Conservation (phyloP, 352 stramenopile genomes). For the Paralagenidium karlingii region DNA sequence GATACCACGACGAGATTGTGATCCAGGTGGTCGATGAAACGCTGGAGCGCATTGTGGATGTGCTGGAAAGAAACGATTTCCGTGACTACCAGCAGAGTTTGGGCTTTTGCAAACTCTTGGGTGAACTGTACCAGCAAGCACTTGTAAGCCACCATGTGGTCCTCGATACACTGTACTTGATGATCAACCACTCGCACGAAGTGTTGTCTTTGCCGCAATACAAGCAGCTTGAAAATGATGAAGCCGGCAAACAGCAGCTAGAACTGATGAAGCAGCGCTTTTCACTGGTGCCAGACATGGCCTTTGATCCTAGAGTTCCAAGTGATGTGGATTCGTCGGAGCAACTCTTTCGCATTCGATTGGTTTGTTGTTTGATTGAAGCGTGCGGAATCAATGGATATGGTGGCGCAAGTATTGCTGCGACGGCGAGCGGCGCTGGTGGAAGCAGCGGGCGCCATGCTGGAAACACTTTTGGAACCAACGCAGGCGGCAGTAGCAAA, state of each 20-base stretch:
- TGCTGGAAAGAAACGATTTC: constrained; percentile 84
- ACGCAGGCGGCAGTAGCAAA: too few relatives aligned
- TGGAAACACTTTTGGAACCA: constrained; percentile 18
- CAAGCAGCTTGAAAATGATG: too few relatives aligned
- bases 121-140: constrained; percentile 87
- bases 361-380: constrained; percentile 87
- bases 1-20: constrained; percentile 84
- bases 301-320: constrained; percentile 79
- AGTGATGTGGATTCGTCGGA: constrained; percentile 83
- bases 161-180: constrained; percentile 88
- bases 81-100: constrained; percentile 90
- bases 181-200: constrained; percentile 94
- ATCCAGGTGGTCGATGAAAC: constrained; percentile 89
- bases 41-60: constrained; percentile 86
- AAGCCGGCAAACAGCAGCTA: too few relatives aligned
- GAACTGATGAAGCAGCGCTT: too few relatives aligned
- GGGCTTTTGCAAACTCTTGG: constrained; percentile 87
- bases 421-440: neutral
- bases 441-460: neutral
- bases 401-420: neutral
- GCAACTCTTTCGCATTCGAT: constrained; percentile 13
- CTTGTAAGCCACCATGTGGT: constrained; percentile 88
- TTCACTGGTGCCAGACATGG: constrained; percentile 58
- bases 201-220: constrained; percentile 65
- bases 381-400: constrained; percentile 36